Percentiles rank a stretch among this genome's conserved stretches.
phyloP scores from a whole-genome alignment of 163 green algal genomes.

The Volvox carteri region DNA sequence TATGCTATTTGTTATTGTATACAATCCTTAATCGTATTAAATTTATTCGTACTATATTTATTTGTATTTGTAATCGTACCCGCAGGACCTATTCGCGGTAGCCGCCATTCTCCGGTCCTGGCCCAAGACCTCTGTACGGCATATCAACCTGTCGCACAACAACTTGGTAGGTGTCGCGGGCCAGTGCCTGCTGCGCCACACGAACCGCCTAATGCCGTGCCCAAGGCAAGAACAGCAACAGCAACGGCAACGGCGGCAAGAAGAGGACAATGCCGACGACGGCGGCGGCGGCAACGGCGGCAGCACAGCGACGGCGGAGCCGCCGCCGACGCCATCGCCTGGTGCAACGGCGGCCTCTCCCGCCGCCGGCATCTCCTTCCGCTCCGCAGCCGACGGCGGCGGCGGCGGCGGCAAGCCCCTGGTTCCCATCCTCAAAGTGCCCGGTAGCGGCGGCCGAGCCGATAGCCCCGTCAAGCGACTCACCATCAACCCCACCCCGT shows the following conservation, averaged over 20 bases:
- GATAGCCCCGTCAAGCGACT: conserved; percentile 21
- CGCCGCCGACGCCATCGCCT: not conserved
- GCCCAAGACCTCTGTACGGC: conserved; percentile 23
- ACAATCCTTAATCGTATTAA: too few relatives aligned
- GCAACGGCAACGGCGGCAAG: not conserved
- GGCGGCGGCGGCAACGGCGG: not conserved
- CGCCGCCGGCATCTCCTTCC: not conserved
- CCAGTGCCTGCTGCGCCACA: conserved; percentile 65
- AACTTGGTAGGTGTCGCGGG: conserved; percentile 60
- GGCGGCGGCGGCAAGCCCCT: not conserved
- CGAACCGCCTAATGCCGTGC: conserved; percentile 55
- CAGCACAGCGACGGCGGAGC: not conserved
- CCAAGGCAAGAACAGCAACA: not conserved
- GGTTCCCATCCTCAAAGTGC: conserved; percentile 37
- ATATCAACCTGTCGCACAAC: conserved; percentile 61
- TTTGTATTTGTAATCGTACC: not conserved
- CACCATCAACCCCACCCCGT: conserved; percentile 29
- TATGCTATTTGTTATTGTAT: too few relatives aligned
- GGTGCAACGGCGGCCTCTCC: too few relatives aligned
- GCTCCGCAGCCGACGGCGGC: not conserved
- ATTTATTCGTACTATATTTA: not conserved
- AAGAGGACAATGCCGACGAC: not conserved
- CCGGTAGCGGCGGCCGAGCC: not conserved
- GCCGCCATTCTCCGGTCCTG: conserved; percentile 56
- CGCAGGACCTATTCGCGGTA: conserved; percentile 59